Evolutionary conservation across 169 alveolate genomes (phyloP).

Genomic region (Cryptosporidium meleagridis): DNA sequence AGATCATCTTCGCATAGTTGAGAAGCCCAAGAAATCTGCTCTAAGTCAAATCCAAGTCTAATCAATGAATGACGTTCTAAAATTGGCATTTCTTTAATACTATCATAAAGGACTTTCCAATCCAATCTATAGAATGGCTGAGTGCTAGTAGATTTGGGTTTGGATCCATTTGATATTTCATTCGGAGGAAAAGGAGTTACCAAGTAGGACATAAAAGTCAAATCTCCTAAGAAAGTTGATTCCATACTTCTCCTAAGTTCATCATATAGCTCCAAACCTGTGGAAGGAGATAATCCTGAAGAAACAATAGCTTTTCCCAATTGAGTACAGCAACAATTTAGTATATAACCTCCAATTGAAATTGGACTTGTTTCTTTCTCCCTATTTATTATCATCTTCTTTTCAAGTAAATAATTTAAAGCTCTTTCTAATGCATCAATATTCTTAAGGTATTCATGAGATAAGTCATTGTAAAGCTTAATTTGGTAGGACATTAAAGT

Average conservation of each 20-base stretch:
- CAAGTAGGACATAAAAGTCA: conserved; percentile 7
- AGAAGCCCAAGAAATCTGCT: conserved; percentile 34
- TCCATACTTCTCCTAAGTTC: conserved; percentile 8
- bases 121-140: conserved; percentile 44
- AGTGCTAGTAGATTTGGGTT: not conserved
- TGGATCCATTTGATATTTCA: not conserved
- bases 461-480: not conserved
- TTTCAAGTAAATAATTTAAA: conserved; percentile 13
- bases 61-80: conserved; percentile 46
- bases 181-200: conserved; percentile 63
- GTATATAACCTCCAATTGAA: not conserved
- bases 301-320: conserved; percentile 48
- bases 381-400: conserved; percentile 4
- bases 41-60: conserved; percentile 54
- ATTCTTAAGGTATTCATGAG: not conserved
- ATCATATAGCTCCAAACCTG: conserved; percentile 22
- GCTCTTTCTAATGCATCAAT: not conserved
- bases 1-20: conserved; percentile 8
- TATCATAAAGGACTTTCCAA: conserved; percentile 32
- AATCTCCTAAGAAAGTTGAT: not conserved
- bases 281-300: conserved; percentile 63
- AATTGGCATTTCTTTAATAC: not conserved
- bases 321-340: conserved; percentile 26
- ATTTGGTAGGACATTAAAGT: conserved; percentile 51
- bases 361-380: not conserved